Base-by-base conservation (phyloP, 1,284 basidiomycete genomes). In the Trametes polyzona region DNA sequence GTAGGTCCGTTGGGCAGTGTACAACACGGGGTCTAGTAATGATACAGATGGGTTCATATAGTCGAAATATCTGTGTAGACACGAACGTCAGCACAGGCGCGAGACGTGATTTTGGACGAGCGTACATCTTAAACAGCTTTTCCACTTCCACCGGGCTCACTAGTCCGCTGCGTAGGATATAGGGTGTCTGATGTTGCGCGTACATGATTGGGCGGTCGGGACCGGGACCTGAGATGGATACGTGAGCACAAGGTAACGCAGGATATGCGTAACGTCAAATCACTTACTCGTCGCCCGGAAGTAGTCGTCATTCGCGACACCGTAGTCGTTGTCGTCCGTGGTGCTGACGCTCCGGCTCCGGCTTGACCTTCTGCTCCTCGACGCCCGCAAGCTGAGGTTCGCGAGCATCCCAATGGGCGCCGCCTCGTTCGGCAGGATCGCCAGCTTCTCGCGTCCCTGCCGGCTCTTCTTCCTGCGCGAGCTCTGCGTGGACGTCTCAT, bases 81-180 rank as follows among this genome's bases (percentile, higher is more conserved):
- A 48, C 47, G n/a, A n/a, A 50, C 1, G 29, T 55, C 52, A 52
- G 60, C 39, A 41, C 23, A 52, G 36, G 24, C 5, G 11, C 3
- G 24, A 8, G 16, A 17, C 0, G 12, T 40, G 37, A 47, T 50
- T 43, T 21, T 8, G 27, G 42, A 29, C 24, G 12, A 19, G 73
- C 86, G 56, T 67, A 93, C 88, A 93, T 90, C 63, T 82, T 78
- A 73, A 95, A 95, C 14, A 95, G 75, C 50, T 83, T 81, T 62
- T 94, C 88, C 0, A 86, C 92, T 64, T 94, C 91, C 24, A 76
- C 74, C 0, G 84, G 80, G 2, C 83, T 83, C 53, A 95, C 83
- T 24, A 94, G 77, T 1, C 86, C 84, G 33, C 83, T 81, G 19
- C 83, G 79, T 35, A 95, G 76, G 54, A 95, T 90, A 61, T 84